Conservation (phyloP, 345 rosid species). For the Microthlaspi erraticum region DNA sequence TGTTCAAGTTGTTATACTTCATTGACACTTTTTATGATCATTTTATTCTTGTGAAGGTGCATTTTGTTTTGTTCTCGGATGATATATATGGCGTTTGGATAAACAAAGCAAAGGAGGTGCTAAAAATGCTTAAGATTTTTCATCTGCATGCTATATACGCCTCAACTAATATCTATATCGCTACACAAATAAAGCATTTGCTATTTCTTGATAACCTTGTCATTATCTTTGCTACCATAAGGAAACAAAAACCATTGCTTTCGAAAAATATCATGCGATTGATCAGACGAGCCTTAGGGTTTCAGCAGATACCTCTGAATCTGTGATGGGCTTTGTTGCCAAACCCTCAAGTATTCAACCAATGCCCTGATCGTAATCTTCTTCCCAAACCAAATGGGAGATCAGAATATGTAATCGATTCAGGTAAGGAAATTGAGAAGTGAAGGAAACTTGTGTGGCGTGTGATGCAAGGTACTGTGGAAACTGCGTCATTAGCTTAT, state of each 20-base stretch:
- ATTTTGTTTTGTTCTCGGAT: constrained; percentile 70
- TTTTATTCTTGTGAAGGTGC: constrained; percentile 59
- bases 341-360: no score
- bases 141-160: constrained; percentile 45
- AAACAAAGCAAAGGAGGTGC: constrained; percentile 69
- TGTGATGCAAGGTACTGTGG: constrained; percentile 19
- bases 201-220: neutral
- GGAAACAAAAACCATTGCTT: no score
- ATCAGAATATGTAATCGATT: no score
- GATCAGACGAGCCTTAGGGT: no score
- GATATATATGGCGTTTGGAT: constrained; percentile 66
- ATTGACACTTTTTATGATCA: neutral
- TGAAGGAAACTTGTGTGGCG: constrained; percentile 12
- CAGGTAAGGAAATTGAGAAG: no score
- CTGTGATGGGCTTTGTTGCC: no score
- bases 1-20: constrained; percentile 1
- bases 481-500: neutral
- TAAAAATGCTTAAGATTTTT: constrained; percentile 68
- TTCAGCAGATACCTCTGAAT: no score
- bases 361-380: no score
- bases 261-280: no score
- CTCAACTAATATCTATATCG: neutral
- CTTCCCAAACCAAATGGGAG: no score
- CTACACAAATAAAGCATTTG: constrained; percentile 4
- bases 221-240: neutral